Evolutionary conservation across 2,329 filamentous ascomycete genomes (phyloP), one percentile per base, ranked within the genome.

Genomic region (Pestalotiopsis sp.): DNA sequence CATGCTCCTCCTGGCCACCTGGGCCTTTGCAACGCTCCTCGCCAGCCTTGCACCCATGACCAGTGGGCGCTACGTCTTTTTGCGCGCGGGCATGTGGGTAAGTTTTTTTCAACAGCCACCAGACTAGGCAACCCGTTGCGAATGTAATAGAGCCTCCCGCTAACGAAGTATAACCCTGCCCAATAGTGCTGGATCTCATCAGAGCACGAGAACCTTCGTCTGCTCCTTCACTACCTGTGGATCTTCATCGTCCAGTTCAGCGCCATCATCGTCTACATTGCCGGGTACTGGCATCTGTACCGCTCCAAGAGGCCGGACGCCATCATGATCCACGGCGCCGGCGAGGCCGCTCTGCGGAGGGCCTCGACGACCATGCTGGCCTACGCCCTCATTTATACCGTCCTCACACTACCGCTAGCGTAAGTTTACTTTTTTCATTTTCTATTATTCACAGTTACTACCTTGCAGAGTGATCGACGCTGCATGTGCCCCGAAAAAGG

Each of bases 181-280:
- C 57, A n/a, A 3, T 63, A 82, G 85, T 88, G 86, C 74, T 89
- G 86, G 86, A 83, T 88, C 27, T 82, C 82, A 39, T 74, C 79
- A 3, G 78, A 83, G 5, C 80, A 84, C 68, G 79, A 82, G 65
- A 75, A 74, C 20, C 78, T 87, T 3, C 83, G 86, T 17, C 78
- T 88, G 3, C 82, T 80, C 70, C 80, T 85, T 2, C 86, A 88
- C 70, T 88, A 88, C 72, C 73, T 87, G 61, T 88, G 85, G 85
- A 85, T 88, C 67, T 87, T 88, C 73, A 75, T 85, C 27, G 82
- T 84, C 67, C 81, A 88, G 72, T 85, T 87, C 72, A 82, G 84
- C 14, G 86, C 83, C 25, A 77, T 88, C 5, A 64, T 85, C 52
- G 81, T 87, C 68, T 89, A 89, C 76, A 76, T 80, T 17, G 67